Conservation (phyloP, 2,329 filamentous ascomycete species). For the Knufia petricola region DNA sequence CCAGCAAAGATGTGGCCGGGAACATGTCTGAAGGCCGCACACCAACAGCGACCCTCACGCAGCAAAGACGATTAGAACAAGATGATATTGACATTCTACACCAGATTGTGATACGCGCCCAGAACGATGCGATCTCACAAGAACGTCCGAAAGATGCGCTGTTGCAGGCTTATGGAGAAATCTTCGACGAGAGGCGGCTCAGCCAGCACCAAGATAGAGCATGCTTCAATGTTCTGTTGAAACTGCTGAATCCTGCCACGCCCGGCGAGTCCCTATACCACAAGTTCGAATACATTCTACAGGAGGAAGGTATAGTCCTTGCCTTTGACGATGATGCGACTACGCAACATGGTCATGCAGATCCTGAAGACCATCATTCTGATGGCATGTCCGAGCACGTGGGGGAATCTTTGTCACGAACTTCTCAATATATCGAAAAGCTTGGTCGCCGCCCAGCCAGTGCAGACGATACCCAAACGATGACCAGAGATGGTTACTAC, state of each 20-base stretch:
- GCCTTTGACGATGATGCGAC: slow-evolving; percentile 7
- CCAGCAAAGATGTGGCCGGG: slow-evolving; percentile 5
- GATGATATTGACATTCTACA: slow-evolving; percentile 8
- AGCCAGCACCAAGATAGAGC: slow-evolving; percentile 8
- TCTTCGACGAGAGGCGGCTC: slow-evolving; percentile 5
- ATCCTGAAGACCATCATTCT: not conserved
- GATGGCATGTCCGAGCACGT: not conserved
- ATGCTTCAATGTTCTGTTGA: slow-evolving; percentile 5
- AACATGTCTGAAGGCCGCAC: slow-evolving; percentile 10
- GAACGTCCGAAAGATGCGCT: slow-evolving; percentile 6
- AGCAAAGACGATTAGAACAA: slow-evolving; percentile 8
- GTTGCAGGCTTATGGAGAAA: slow-evolving; percentile 8
- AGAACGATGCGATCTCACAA: slow-evolving; percentile 6
- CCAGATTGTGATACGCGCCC: slow-evolving; percentile 8
- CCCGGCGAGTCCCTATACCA: slow-evolving; percentile 8
- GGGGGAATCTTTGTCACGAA: not conserved
- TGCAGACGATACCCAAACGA: not conserved
- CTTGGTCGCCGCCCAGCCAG: not conserved
- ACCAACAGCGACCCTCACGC: slow-evolving; percentile 7
- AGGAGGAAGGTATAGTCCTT: slow-evolving; percentile 6
- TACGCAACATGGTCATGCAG: slow-evolving; percentile 1
- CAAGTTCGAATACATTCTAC: slow-evolving; percentile 8
- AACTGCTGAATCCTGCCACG: slow-evolving; percentile 4
- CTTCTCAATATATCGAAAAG: not conserved
- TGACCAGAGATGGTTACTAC: not conserved